Conservation (phyloP, 192 early-diverging fungal species). For the Coemansia sp. region DNA sequence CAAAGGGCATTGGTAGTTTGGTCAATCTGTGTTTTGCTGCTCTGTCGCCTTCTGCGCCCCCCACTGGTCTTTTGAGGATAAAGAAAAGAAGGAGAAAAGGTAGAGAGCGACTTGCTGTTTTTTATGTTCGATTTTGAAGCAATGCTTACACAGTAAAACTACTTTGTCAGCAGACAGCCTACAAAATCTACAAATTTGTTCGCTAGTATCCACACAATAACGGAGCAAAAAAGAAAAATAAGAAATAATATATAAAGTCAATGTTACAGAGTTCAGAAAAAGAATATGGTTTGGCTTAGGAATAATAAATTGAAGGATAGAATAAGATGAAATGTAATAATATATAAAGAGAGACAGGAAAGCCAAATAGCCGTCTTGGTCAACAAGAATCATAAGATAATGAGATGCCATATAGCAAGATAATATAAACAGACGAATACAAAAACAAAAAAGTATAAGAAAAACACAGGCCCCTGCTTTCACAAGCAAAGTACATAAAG, state of each 20-base stretch:
- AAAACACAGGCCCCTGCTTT: neutral
- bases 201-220: neutral
- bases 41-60: neutral
- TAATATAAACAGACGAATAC: neutral
- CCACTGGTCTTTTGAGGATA: neutral
- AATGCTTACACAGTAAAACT: neutral
- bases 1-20: constrained; percentile 38
- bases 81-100: neutral
- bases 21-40: neutral
- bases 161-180: constrained; percentile 10
- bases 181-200: constrained; percentile 3
- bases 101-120: neutral
- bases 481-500: neutral
- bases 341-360: constrained; percentile 4
- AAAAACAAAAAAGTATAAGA: neutral
- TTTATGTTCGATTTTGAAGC: constrained; percentile 4
- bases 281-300: constrained; percentile 1
- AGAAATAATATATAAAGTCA: neutral
- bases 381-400: constrained; percentile 3
- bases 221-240: neutral
- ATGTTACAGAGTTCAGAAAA: neutral
- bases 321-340: constrained; percentile 8
- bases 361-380: neutral
- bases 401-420: neutral
- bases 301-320: neutral